Evolutionary conservation across 2,329 filamentous ascomycete genomes (phyloP).

Genomic region (Verticillium nubilum): DNA sequence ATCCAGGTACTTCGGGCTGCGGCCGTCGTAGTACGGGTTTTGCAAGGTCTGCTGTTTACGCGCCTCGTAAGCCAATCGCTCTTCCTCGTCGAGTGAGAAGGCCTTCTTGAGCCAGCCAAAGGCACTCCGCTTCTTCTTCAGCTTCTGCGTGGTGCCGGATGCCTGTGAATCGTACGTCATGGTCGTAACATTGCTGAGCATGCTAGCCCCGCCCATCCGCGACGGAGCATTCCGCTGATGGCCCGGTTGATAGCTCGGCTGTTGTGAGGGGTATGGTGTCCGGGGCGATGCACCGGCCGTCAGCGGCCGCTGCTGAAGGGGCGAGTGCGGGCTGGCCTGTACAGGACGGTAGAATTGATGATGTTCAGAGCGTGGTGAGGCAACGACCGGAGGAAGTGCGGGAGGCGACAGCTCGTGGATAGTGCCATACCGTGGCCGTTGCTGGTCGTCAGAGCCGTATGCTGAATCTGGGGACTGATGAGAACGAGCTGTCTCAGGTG

Average conservation of each 20-base stretch:
- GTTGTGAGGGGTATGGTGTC: constrained; percentile 3
- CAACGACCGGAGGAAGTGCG: constrained; percentile 31
- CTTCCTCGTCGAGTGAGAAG: constrained; percentile 59
- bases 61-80: constrained; percentile 54
- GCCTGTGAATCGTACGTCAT: constrained; percentile 35
- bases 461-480: constrained; percentile 40
- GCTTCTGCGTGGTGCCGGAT: constrained; percentile 27
- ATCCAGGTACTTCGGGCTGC: constrained; percentile 50
- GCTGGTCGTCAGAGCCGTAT: constrained; percentile 42
- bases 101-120: constrained; percentile 67
- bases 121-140: constrained; percentile 63
- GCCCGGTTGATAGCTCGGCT: constrained; percentile 26
- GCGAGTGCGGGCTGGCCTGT: constrained; percentile 57
- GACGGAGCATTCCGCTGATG: constrained; percentile 46
- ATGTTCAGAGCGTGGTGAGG: constrained; percentile 45
- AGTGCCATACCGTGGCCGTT: constrained; percentile 15
- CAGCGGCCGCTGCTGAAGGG: constrained; percentile 54
- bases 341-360: constrained; percentile 60
- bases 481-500: constrained; percentile 20
- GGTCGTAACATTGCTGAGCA: constrained; percentile 48
- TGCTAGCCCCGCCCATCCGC: constrained; percentile 49
- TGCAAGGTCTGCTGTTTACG: constrained; percentile 38
- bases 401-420: constrained; percentile 29
- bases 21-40: constrained; percentile 44
- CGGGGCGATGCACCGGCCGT: constrained; percentile 36